Evolutionary conservation across 495 filamentous ascomycete species (phyloP).

Genomic region (Baudoinia panamericana): DNA sequence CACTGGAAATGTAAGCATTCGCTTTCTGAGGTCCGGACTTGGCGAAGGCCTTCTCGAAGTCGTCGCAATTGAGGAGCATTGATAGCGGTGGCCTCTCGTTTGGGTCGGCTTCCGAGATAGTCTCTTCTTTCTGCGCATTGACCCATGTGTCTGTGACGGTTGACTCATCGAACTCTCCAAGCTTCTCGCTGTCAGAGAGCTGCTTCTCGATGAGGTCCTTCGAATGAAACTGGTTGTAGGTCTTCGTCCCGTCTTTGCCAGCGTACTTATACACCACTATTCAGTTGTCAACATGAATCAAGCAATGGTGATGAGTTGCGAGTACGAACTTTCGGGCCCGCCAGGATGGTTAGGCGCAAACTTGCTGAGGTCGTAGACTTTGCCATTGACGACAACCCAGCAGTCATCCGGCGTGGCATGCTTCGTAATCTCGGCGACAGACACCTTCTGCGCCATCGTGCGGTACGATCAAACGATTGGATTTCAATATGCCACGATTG

Average conservation of each 20-base stretch:
- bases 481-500: too few relatives aligned
- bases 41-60: slow-evolving; percentile 56
- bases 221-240: slow-evolving; percentile 20
- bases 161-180: slow-evolving; percentile 18
- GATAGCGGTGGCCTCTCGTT: slow-evolving; percentile 52
- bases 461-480: neutral
- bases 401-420: slow-evolving; percentile 20
- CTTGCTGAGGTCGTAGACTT: slow-evolving; percentile 20
- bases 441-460: slow-evolving; percentile 10
- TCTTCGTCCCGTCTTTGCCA: slow-evolving; percentile 20
- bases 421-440: slow-evolving; percentile 18
- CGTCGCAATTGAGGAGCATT: slow-evolving; percentile 48
- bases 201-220: slow-evolving; percentile 13
- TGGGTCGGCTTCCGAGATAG: slow-evolving; percentile 17
- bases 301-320: neutral
- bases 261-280: slow-evolving; percentile 21
- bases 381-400: slow-evolving; percentile 23
- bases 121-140: slow-evolving; percentile 16
- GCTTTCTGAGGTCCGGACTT: slow-evolving; percentile 53
- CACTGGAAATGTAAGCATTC: slow-evolving; percentile 73
- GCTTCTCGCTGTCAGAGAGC: slow-evolving; percentile 14
- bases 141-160: slow-evolving; percentile 17
- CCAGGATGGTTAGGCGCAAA: slow-evolving; percentile 24
- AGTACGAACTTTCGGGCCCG: slow-evolving; percentile 17
- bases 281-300: neutral